phyloP scores from a whole-genome alignment of 441 rosid genomes.

The Melastoma candidum region DNA sequence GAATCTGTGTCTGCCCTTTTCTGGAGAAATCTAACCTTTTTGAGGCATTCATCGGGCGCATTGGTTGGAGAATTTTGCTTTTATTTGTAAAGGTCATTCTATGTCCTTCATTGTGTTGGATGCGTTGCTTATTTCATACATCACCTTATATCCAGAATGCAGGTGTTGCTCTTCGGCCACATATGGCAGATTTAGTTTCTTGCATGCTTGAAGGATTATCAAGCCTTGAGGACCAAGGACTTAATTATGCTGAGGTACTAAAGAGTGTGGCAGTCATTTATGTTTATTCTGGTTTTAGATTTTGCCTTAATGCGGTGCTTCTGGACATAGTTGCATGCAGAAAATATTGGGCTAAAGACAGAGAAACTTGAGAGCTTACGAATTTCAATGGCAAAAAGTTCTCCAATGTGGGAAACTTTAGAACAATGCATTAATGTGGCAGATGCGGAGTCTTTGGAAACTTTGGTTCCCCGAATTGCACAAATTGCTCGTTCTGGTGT shows the following conservation, averaged over 20 bases:
- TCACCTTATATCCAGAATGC: constrained; percentile 55
- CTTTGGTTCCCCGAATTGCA: constrained; percentile 79
- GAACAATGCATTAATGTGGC: constrained; percentile 84
- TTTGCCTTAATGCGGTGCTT: constrained; percentile 7
- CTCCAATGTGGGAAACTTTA: constrained; percentile 99
- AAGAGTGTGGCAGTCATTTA: constrained; percentile 8
- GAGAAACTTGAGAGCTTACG: constrained; percentile 95
- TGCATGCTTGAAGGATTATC: constrained; percentile 99
- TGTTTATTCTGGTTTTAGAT: constrained; percentile 10
- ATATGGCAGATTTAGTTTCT: constrained; percentile 81
- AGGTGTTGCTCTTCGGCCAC: constrained; percentile 85
- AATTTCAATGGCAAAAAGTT: constrained; percentile 87
- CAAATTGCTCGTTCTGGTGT: constrained; percentile 88
- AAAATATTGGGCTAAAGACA: constrained; percentile 82
- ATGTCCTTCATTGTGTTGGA: not conserved
- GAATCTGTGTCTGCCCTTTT: too few species aligned
- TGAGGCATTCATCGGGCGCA: too few species aligned
- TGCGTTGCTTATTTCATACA: constrained; percentile 1
- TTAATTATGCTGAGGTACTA: constrained; percentile 93
- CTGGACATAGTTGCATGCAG: constrained; percentile 81
- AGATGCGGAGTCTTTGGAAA: constrained; percentile 62
- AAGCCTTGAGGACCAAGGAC: constrained; percentile 98
- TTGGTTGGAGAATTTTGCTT: too few species aligned
- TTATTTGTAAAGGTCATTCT: constrained; percentile 3
- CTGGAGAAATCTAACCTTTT: too few species aligned